A percentile compares a stretch with the other conserved stretches of the same genome.
These are phyloP conservation scores for Naumovozyma dairenensis DNA, from an alignment of 805 yeast species.

Conservation along the genomic window DNA sequence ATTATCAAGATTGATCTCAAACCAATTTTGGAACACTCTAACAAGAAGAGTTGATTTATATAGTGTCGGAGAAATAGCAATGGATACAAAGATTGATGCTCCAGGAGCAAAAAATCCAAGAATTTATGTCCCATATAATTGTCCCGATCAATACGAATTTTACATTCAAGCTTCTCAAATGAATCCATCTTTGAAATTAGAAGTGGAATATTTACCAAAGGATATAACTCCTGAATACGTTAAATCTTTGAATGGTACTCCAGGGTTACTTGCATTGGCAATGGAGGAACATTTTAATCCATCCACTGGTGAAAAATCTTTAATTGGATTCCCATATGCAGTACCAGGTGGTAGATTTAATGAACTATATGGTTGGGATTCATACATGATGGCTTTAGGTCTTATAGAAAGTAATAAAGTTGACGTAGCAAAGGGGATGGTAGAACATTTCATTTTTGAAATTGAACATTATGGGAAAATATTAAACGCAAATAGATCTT, in stretches of 20 bases:
- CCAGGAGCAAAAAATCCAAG: constrained; percentile 58
- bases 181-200: constrained; percentile 49
- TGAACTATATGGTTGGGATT: constrained; percentile 97
- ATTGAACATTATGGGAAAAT: constrained; percentile 86
- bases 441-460: constrained; percentile 84
- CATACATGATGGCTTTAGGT: constrained; percentile 85
- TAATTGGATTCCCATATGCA: constrained; percentile 71
- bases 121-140: constrained; percentile 62
- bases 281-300: constrained; percentile 47
- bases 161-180: constrained; percentile 43
- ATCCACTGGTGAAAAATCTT: constrained; percentile 36
- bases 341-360: constrained; percentile 98
- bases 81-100: constrained; percentile 64
- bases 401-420: constrained; percentile 54
- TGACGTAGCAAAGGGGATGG: constrained; percentile 79
- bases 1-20: constrained; percentile 59
- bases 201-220: constrained; percentile 70
- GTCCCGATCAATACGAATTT: constrained; percentile 65
- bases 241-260: constrained; percentile 63
- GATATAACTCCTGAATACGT: constrained; percentile 69
- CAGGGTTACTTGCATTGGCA: constrained; percentile 81
- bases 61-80: constrained; percentile 59
- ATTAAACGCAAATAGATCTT: constrained; percentile 86
- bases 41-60: constrained; percentile 60
- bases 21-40: constrained; percentile 71